These are phyloP conservation scores for Mitragyna speciosa DNA, from an alignment of 257 asterid genomes.

Conservation along the genomic window DNA sequence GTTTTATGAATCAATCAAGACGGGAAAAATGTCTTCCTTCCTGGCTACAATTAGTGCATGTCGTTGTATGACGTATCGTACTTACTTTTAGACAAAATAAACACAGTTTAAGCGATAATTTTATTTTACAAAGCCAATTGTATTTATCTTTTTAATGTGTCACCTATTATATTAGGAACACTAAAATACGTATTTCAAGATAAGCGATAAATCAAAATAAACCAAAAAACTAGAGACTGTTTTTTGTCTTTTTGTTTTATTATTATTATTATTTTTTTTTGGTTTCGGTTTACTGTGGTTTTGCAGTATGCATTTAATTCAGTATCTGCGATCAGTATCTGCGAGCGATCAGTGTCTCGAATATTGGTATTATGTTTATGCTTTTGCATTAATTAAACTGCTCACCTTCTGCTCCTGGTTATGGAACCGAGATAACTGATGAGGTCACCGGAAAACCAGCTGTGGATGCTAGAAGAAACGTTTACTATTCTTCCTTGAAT, in stretches of 20 bases:
- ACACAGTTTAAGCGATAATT: too few species aligned
- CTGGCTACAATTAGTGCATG: too few species aligned
- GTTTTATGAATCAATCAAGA: neutral
- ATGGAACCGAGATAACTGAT: slow-evolving; percentile 58
- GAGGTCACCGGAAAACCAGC: slow-evolving; percentile 89
- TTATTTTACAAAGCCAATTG: too few species aligned
- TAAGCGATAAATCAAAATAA: too few species aligned
- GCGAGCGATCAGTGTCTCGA: slow-evolving; percentile 1
- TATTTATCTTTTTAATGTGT: too few species aligned
- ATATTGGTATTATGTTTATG: neutral
- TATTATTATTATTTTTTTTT: neutral
- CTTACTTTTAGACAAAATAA: too few species aligned
- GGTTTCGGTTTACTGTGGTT: neutral
- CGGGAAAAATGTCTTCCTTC: too few species aligned
- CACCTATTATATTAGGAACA: too few species aligned
- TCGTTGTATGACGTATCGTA: too few species aligned
- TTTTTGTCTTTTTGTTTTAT: neutral
- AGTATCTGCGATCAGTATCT: too few species aligned
- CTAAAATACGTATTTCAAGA: too few species aligned
- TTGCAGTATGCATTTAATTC: slow-evolving; percentile 33
- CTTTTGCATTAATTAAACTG: slow-evolving; percentile 9
- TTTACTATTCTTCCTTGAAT: slow-evolving; percentile 89
- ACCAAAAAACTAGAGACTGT: too few species aligned
- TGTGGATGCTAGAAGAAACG: slow-evolving; percentile 83
- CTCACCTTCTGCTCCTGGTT: slow-evolving; percentile 68